Conservation (phyloP, 2,329 filamentous ascomycete species). For the Botrytis pseudocinerea region DNA sequence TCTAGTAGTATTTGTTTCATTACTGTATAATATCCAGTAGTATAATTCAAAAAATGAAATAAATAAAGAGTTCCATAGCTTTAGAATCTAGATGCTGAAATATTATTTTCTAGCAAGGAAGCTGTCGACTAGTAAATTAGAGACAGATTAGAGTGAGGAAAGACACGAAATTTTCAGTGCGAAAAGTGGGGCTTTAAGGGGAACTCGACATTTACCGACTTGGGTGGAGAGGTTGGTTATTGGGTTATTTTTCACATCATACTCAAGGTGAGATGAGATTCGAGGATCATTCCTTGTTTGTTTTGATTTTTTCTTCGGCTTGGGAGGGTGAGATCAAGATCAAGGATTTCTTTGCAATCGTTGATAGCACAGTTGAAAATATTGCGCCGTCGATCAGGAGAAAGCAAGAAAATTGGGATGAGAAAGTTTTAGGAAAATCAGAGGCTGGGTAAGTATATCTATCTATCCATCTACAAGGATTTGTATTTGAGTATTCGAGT, state of each 20-base stretch:
- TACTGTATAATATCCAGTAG: neutral
- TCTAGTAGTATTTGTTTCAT: neutral
- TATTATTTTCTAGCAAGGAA: too few relatives aligned
- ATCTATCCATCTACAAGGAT: too few relatives aligned
- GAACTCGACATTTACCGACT: neutral
- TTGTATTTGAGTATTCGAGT: neutral
- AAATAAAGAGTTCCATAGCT: too few relatives aligned
- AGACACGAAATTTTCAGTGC: neutral
- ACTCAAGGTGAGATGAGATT: neutral
- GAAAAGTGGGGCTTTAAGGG: neutral
- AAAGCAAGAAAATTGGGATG: neutral
- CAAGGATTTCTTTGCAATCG: too few relatives aligned
- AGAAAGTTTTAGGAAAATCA: too few relatives aligned
- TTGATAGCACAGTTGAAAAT: neutral
- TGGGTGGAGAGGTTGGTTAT: neutral
- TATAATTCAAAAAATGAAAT: too few relatives aligned
- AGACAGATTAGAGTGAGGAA: neutral
- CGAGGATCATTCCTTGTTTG: neutral
- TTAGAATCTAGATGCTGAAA: too few relatives aligned
- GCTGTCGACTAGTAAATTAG: neutral
- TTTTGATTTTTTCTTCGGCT: accelerated
- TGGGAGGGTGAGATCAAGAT: too few relatives aligned
- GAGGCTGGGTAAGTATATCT: too few relatives aligned
- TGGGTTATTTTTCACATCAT: neutral
- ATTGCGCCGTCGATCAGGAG: accelerated